Conservation (phyloP, 176 grass and related monocot genomes). For the Pharus latifolius region DNA sequence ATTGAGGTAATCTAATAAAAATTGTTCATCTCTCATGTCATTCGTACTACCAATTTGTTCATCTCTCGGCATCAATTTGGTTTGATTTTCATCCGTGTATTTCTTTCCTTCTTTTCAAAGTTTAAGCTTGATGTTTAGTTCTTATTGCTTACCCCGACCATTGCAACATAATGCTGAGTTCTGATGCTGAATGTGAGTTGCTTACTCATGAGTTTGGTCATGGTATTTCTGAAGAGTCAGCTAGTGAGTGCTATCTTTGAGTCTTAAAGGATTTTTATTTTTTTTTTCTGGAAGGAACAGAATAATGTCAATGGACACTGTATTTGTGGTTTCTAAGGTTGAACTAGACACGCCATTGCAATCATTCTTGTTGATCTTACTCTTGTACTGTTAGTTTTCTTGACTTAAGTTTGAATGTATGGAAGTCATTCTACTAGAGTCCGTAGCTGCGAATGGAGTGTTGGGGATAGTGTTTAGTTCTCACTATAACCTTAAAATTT, state of each 20-base stretch:
- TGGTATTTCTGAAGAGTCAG: not conserved
- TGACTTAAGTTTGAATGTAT: not conserved
- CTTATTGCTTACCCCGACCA: too few relatives aligned
- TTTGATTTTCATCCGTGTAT: not conserved
- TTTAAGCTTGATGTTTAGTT: too few relatives aligned
- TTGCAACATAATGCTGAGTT: not conserved
- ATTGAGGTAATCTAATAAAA: constrained; percentile 43
- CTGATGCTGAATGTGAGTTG: not conserved
- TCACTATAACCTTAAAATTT: too few relatives aligned
- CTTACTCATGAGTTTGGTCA: not conserved
- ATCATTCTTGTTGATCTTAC: not conserved
- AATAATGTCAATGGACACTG: not conserved
- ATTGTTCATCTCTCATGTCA: not conserved
- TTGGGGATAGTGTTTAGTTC: too few relatives aligned
- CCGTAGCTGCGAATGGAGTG: too few relatives aligned
- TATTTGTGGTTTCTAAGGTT: not conserved
- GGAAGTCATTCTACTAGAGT: not conserved
- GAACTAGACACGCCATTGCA: not conserved
- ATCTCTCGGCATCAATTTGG: not conserved
- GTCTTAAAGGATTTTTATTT: not conserved
- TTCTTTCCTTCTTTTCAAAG: too few relatives aligned
- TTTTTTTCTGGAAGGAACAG: not conserved
- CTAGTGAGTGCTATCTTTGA: not conserved
- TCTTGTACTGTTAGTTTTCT: not conserved
- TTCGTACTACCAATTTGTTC: not conserved